Base-by-base conservation (phyloP, 1,284 basidiomycete genomes). In the Cryptococcus wingfieldii region DNA sequence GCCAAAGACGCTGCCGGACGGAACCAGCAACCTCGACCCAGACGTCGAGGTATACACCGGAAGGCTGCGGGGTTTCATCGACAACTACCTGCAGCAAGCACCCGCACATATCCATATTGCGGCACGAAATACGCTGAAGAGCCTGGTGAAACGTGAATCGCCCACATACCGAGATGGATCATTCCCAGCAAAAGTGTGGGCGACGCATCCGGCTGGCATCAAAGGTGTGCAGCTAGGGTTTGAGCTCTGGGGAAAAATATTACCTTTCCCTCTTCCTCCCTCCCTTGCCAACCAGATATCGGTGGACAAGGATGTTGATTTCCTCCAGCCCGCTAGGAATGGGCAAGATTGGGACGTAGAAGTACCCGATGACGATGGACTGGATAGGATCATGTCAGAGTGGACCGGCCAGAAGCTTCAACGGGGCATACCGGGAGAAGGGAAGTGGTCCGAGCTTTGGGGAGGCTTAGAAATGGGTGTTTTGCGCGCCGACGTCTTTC, bases 401-500 rank as follows among this genome's bases (percentile, higher is more conserved):
- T 71, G 69, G 69, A 63, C 63, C 6, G 62, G 63, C 1, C 59
- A 66, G 50, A 54, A 47, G 23, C 18, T 66, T 25, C 48, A 45
- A 14, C 34, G 59, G 19, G 61, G 59, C 5, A 55, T 53, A 27
- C 38, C n/a, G 23, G 53, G 53, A 3, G 51, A 56, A 28, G 53
- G 58, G 3, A 41, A 47, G 38, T 64, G 60, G 60, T 45, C 38
- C 1, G 23, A 25, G 16, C 18, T 70, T 9, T 74, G 72, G 72
- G 56, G 57, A 5, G 58, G 55, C 39, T 41, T 74, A 28, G 56
- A 58, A 1, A 53, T 53, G n/a, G 64, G 64, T 3, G 61, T 63
- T 9, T 54, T 68, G 19, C 58, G 64, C 18, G 63, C 67, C 12
- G 66, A 71, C 39, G 38, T 74, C 16, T 72, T 66, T 51, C 60